A percentile compares a stretch with the other conserved stretches of the same genome.
phyloP scores from a whole-genome alignment of 495 filamentous ascomycete species.

The Jackrogersella minutella region DNA sequence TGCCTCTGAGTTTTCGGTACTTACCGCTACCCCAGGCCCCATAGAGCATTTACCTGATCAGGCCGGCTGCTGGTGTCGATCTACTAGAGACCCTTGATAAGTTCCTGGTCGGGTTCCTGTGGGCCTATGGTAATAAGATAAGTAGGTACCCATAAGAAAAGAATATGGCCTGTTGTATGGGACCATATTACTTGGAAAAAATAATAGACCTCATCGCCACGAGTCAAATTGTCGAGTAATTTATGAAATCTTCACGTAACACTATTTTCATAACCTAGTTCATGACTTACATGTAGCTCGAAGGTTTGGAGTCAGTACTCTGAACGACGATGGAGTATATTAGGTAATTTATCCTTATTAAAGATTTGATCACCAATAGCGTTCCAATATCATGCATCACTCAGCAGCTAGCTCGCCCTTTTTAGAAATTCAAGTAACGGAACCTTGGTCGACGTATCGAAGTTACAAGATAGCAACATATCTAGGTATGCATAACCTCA shows the following conservation, averaged over 20 bases:
- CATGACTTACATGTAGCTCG: slow-evolving; percentile 18
- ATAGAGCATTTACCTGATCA: slow-evolving; percentile 22
- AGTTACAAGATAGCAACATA: slow-evolving; percentile 17
- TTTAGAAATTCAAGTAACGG: slow-evolving; percentile 1
- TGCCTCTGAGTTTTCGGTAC: slow-evolving; percentile 14
- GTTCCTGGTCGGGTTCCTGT: slow-evolving; percentile 14
- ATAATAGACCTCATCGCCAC: slow-evolving; percentile 10
- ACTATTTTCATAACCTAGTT: slow-evolving; percentile 12
- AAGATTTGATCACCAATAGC: slow-evolving; percentile 12
- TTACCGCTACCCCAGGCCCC: slow-evolving; percentile 29
- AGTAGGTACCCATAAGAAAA: slow-evolving; percentile 19
- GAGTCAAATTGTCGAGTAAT: slow-evolving; percentile 22
- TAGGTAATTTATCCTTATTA: slow-evolving; percentile 12
- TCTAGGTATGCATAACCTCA: background rate
- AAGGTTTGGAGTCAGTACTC: background rate
- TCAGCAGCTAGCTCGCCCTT: slow-evolving; percentile 9
- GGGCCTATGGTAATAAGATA: slow-evolving; percentile 22
- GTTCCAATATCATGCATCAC: slow-evolving; percentile 7
- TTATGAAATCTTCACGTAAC: slow-evolving; percentile 22
- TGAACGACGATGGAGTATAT: slow-evolving; percentile 2
- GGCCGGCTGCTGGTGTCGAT: slow-evolving; percentile 17
- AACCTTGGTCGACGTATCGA: background rate
- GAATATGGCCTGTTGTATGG: slow-evolving; percentile 17
- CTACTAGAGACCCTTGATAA: slow-evolving; percentile 25
- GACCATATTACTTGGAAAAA: slow-evolving; percentile 24